These are phyloP conservation scores for Calonectria crousiana DNA, from an alignment of 2,329 filamentous ascomycete genomes.

Conservation along the genomic window DNA sequence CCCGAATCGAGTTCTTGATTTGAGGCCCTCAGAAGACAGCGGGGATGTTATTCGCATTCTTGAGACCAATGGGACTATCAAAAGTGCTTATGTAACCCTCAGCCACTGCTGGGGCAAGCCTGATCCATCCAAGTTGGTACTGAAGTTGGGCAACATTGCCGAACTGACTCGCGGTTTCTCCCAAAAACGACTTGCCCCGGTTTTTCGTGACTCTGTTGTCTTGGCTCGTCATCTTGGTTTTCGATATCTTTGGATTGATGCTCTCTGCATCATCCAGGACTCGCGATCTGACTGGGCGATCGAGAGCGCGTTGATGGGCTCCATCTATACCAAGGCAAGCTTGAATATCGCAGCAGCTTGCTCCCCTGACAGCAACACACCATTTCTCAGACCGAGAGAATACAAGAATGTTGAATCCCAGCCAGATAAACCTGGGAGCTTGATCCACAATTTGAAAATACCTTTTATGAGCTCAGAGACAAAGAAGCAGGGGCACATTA, in stretches of 20 bases:
- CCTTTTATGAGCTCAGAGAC: neutral
- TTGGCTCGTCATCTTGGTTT: neutral
- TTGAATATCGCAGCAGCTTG: neutral
- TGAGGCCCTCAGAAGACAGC: neutral
- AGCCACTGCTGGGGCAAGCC: constrained; percentile 2
- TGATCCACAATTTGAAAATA: neutral
- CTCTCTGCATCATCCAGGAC: neutral
- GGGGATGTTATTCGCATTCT: neutral
- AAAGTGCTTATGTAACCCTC: neutral
- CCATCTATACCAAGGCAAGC: neutral
- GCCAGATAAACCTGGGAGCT: neutral
- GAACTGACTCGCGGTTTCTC: neutral
- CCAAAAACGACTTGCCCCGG: neutral
- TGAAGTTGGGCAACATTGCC: neutral
- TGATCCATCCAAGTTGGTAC: neutral
- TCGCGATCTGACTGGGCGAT: neutral
- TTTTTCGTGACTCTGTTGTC: neutral
- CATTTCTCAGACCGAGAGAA: neutral
- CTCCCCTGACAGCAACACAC: neutral
- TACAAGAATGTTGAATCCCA: neutral
- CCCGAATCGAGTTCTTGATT: neutral
- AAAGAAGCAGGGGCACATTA: neutral
- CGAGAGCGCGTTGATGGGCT: neutral
- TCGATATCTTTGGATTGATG: neutral
- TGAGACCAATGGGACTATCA: neutral